phyloP scores from a whole-genome alignment of 495 filamentous ascomycete genomes.

The Penicillium paradoxum region DNA sequence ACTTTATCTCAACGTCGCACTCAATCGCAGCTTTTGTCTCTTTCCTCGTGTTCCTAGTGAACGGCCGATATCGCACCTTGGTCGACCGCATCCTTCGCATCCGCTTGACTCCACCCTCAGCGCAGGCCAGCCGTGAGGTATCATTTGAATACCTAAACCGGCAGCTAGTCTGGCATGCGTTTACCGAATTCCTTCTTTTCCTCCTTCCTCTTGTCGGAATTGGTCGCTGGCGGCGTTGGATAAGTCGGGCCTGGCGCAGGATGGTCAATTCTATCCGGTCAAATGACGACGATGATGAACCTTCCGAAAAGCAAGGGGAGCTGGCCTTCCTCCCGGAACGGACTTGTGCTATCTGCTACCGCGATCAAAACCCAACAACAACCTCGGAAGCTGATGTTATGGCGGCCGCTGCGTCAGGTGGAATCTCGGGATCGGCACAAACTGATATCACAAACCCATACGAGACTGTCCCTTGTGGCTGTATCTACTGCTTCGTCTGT shows the following conservation, averaged over 20 bases:
- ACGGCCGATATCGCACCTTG: slow-evolving; percentile 85
- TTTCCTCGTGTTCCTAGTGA: slow-evolving; percentile 84
- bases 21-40: slow-evolving; percentile 75
- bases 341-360: slow-evolving; percentile 97
- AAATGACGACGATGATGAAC: slow-evolving; percentile 44
- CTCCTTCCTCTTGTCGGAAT: slow-evolving; percentile 91
- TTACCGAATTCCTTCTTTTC: slow-evolving; percentile 96
- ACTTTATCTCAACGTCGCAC: slow-evolving; percentile 63
- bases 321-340: slow-evolving; percentile 82
- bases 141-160: slow-evolving; percentile 97
- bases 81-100: slow-evolving; percentile 83
- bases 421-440: slow-evolving; percentile 78
- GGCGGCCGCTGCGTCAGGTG: slow-evolving; percentile 56
- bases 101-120: slow-evolving; percentile 75
- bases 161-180: slow-evolving; percentile 97
- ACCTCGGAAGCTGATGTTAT: slow-evolving; percentile 65
- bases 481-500: slow-evolving; percentile 96
- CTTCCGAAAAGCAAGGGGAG: slow-evolving; percentile 58
- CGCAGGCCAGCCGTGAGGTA: slow-evolving; percentile 80
- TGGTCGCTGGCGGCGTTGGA: slow-evolving; percentile 85
- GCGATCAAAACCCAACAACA: slow-evolving; percentile 72
- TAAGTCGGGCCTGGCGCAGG: slow-evolving; percentile 75
- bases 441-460: slow-evolving; percentile 98
- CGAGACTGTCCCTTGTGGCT: slow-evolving; percentile 84
- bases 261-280: slow-evolving; percentile 58